These are phyloP conservation scores for Lecanosticta acicola DNA, from an alignment of 2,329 filamentous ascomycete species.

Conservation along the genomic window DNA sequence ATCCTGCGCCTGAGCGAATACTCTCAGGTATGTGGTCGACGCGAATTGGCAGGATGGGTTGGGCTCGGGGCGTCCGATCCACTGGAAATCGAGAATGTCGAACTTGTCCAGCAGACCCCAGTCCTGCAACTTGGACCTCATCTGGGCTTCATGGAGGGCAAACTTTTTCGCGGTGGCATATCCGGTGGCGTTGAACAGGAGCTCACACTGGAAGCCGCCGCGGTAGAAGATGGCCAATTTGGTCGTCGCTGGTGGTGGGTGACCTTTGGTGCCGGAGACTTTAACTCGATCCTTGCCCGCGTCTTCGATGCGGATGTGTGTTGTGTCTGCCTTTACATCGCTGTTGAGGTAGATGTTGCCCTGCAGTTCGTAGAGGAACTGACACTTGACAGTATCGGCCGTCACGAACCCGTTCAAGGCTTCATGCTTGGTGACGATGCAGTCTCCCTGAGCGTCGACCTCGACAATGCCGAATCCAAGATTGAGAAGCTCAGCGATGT, in stretches of 20 bases:
- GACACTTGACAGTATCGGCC: slow-evolving; percentile 47
- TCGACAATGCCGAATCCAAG: slow-evolving; percentile 30
- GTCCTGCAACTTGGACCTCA: slow-evolving; percentile 35
- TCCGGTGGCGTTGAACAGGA: slow-evolving; percentile 39
- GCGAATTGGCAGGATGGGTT: slow-evolving; percentile 39
- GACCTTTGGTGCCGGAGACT: slow-evolving; percentile 40
- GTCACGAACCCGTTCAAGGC: slow-evolving; percentile 34
- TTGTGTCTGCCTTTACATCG: slow-evolving; percentile 50
- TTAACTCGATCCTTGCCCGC: slow-evolving; percentile 45
- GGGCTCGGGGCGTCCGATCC: slow-evolving; percentile 27
- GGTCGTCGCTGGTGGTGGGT: slow-evolving; percentile 45
- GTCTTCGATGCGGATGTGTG: slow-evolving; percentile 47
- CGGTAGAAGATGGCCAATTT: slow-evolving; percentile 44
- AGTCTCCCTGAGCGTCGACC: slow-evolving; percentile 32
- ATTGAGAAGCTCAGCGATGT: slow-evolving; percentile 30
- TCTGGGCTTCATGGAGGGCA: slow-evolving; percentile 39
- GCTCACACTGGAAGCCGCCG: slow-evolving; percentile 43
- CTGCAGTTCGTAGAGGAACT: slow-evolving; percentile 51
- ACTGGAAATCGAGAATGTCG: slow-evolving; percentile 24
- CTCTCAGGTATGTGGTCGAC: slow-evolving; percentile 38
- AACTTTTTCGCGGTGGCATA: slow-evolving; percentile 43
- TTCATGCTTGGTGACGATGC: slow-evolving; percentile 33
- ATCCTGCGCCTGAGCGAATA: slow-evolving; percentile 33
- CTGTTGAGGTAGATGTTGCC: slow-evolving; percentile 53
- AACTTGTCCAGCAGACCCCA: slow-evolving; percentile 23